Evolutionary conservation across 352 stramenopile genomes (phyloP).

Genomic region (Pythium apleroticum): DNA sequence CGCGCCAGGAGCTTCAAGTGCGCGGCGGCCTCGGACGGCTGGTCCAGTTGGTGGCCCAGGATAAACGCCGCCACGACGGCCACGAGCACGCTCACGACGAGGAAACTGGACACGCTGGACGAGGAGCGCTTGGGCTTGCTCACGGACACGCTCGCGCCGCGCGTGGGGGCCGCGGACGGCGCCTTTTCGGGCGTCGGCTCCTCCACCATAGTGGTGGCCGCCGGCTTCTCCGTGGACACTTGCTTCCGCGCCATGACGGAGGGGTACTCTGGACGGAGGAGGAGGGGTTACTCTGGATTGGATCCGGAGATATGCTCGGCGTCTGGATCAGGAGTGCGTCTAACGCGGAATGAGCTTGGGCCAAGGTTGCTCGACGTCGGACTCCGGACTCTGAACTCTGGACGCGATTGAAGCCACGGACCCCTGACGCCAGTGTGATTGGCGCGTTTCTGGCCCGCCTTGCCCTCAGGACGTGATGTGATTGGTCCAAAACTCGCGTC

Average conservation of each 20-base stretch:
- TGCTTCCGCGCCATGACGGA: conserved; percentile 23
- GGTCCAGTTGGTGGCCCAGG: conserved; percentile 29
- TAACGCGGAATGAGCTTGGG: background rate
- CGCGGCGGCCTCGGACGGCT: conserved; percentile 10
- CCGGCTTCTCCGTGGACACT: conserved; percentile 15
- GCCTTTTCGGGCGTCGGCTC: background rate
- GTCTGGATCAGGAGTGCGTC: background rate
- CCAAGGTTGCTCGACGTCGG: background rate
- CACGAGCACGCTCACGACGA: conserved; percentile 16
- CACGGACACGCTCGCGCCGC: background rate
- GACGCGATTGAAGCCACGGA: conserved; percentile 4
- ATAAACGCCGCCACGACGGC: conserved; percentile 23
- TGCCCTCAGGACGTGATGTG: background rate
- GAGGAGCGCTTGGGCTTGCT: background rate
- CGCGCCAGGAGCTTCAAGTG: conserved; percentile 25
- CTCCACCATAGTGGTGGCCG: conserved; percentile 11
- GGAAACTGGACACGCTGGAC: conserved; percentile 5
- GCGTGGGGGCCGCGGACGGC: background rate
- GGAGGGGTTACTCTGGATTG: conserved; percentile 5
- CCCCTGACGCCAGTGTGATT: conserved; percentile 17
- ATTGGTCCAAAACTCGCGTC: conserved; percentile 12
- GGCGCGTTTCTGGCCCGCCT: conserved; percentile 22
- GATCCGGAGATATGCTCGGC: background rate
- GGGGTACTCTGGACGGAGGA: conserved; percentile 1
- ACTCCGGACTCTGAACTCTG: background rate